Evolutionary conservation across 768 basidiomycete genomes (phyloP).

Genomic region (Calvatia gigantea): DNA sequence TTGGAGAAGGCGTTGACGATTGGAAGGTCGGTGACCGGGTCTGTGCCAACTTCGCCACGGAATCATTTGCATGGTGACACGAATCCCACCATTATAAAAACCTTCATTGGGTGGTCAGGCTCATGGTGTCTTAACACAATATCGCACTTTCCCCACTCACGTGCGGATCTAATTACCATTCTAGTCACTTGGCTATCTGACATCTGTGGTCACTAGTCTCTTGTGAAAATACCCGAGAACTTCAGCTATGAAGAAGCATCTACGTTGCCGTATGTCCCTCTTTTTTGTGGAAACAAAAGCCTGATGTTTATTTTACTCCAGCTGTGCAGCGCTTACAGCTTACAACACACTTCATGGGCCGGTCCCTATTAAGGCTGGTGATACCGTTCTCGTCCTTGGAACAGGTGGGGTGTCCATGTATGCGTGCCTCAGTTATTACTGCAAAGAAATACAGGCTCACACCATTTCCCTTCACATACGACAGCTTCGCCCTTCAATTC

Average conservation of each 20-base stretch:
- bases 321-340: constrained; percentile 60
- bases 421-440: constrained; percentile 10
- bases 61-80: constrained; percentile 47
- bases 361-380: constrained; percentile 51
- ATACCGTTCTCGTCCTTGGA: constrained; percentile 51
- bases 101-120: constrained; percentile 43
- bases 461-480: no score
- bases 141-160: constrained; percentile 37
- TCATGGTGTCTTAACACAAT: constrained; percentile 53
- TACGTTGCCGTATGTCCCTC: constrained; percentile 47
- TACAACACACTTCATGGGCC: constrained; percentile 55
- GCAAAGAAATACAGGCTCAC: constrained; percentile 11
- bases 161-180: constrained; percentile 11
- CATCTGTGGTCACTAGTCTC: constrained; percentile 26
- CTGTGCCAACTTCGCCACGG: constrained; percentile 47
- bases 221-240: constrained; percentile 52
- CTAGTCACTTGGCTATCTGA: background rate
- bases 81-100: constrained; percentile 26
- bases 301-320: constrained; percentile 16
- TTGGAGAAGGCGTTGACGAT: constrained; percentile 37
- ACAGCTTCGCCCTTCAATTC: constrained; percentile 56
- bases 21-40: constrained; percentile 57
- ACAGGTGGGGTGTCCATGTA: constrained; percentile 57
- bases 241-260: constrained; percentile 63
- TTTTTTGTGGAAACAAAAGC: background rate